Evolutionary conservation across 352 stramenopile genomes (phyloP), one percentile per base, ranked within the genome.

Genomic region (Phytophthora pluvialis): DNA sequence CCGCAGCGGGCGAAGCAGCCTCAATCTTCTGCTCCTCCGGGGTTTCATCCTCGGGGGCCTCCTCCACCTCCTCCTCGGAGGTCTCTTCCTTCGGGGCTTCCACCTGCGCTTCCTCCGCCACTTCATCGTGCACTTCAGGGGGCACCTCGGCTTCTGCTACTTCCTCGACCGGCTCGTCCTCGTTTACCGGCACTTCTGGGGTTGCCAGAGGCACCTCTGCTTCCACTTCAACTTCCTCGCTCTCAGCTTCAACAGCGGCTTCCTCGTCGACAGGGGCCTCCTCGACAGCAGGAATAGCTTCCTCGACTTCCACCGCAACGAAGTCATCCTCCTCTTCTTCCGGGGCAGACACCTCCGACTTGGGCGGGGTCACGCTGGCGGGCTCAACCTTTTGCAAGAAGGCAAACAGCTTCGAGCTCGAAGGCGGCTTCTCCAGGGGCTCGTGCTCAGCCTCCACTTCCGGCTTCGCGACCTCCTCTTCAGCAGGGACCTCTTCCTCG

Each of bases 321-420:
- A 52, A 62, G 13, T 68, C 60, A 13, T 71, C 61, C 12, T 80
- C 59, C 4, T 70, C 58, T 2, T 69, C 64, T 25, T 72, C 51
- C 9, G 40, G 29, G 13, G 40, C 59, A 15, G 38, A 48, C 13
- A 55, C 12, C 16, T 70, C 53, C n/a, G 32, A 1, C 4, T 53
- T 67, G 0, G 51, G 29, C 4, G 58, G 21, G 3, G 13, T 38
- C 16, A 59, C 48, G 13, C 31, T 63, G 1, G 35, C 59, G 15
- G 72, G 64, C 31, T 87, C 78, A 8, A 87, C 80, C 2, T 73
- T 70, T 26, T 77, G 74, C 48, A 88, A 53, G 60, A 88, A 88
- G 7, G 78, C 81, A 42, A 83, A 67, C 29, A 88, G 60, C 66
- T 88, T 90, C 16, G 74, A 61, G 44, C 56, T 83, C 25, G 70